These are phyloP conservation scores for Angophora floribunda DNA, from an alignment of 345 rosid species.

Conservation along the genomic window DNA sequence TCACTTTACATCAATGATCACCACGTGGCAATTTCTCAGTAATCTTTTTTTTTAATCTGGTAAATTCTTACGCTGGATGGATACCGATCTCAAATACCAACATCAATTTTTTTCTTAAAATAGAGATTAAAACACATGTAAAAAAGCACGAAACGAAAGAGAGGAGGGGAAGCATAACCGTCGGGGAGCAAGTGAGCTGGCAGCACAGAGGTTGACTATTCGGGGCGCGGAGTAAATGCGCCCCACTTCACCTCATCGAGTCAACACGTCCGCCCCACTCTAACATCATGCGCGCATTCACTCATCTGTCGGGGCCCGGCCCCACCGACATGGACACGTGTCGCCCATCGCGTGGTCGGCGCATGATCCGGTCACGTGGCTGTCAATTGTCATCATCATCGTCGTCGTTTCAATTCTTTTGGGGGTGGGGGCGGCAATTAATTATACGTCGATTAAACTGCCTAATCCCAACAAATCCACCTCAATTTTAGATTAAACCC, in stretches of 20 bases:
- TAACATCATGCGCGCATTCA: not conserved
- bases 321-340: not conserved
- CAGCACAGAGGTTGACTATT: not conserved
- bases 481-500: not conserved
- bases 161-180: not conserved
- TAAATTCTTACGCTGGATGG: not conserved
- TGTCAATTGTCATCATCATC: not conserved
- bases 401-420: not conserved
- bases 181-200: not conserved
- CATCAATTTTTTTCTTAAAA: too few relatives aligned
- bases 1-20: not conserved
- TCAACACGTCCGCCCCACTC: not conserved
- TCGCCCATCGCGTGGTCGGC: not conserved
- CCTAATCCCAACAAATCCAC: not conserved
- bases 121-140: not conserved
- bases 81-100: not conserved
- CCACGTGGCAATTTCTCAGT: not conserved
- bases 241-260: not conserved
- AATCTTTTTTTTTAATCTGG: not conserved
- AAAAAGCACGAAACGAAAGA: not conserved
- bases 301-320: not conserved
- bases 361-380: not conserved
- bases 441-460: not conserved
- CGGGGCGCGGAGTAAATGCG: not conserved
- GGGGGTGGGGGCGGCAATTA: not conserved